phyloP scores from a whole-genome alignment of 73 alveolate species.

The Paramecium primaurelia region DNA sequence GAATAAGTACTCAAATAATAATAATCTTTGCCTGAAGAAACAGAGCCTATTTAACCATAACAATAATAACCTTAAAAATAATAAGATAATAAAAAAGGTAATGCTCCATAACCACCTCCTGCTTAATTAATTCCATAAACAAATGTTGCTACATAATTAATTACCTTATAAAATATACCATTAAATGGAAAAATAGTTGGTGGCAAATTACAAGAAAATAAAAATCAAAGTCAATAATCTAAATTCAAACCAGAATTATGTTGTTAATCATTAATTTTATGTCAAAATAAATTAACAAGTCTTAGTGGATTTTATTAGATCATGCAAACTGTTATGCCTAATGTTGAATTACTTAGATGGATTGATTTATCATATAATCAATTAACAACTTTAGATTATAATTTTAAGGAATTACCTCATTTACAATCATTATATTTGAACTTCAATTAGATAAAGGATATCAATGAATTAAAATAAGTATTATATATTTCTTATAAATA shows the following conservation, averaged over 20 bases:
- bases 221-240: not conserved
- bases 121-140: not conserved
- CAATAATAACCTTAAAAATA: not conserved
- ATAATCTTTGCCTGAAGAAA: constrained; percentile 8
- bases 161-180: constrained; percentile 29
- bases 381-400: not conserved
- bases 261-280: not conserved
- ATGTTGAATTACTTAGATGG: constrained; percentile 30
- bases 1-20: not conserved
- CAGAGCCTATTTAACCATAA: not conserved
- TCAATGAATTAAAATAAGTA: constrained; percentile 18
- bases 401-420: constrained; percentile 24
- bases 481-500: not conserved
- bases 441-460: not conserved
- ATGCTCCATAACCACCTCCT: constrained; percentile 19
- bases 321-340: constrained; percentile 7
- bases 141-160: not conserved
- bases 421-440: constrained; percentile 8
- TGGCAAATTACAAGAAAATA: constrained; percentile 33
- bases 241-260: not conserved
- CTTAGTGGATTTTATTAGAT: not conserved
- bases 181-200: constrained; percentile 37
- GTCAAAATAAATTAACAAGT: constrained; percentile 21
- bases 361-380: constrained; percentile 35
- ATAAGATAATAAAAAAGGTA: not conserved